Evolutionary conservation across 1,284 basidiomycete species (phyloP).

Genomic region (Irpex sp.): DNA sequence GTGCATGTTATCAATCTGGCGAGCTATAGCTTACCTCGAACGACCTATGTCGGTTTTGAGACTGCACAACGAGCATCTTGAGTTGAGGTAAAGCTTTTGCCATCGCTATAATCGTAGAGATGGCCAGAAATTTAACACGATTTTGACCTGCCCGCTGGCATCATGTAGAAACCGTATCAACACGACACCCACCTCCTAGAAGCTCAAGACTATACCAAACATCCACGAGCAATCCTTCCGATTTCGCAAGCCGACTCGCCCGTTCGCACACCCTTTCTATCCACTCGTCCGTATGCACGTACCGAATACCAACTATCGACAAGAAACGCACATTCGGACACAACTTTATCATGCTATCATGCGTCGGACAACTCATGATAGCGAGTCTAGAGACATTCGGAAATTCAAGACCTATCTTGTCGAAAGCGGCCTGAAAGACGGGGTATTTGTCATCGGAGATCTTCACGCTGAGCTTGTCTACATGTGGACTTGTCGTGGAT

Average conservation of each 20-base stretch:
- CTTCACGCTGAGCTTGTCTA: background rate
- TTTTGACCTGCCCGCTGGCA: no score
- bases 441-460: background rate
- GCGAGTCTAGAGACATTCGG: background rate
- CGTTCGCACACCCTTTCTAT: background rate
- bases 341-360: background rate
- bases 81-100: background rate
- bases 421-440: background rate
- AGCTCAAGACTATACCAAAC: background rate
- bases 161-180: no score
- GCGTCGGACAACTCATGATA: background rate
- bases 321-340: background rate
- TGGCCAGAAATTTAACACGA: background rate
- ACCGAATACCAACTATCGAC: background rate
- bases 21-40: background rate
- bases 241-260: background rate
- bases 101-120: background rate
- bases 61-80: background rate
- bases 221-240: background rate
- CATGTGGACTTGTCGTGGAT: background rate
- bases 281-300: background rate
- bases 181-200: background rate
- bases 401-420: background rate
- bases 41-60: background rate
- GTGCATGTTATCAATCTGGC: background rate